Conservation (phyloP, 2,329 filamentous ascomycete species). For the Penicillium sp. region DNA sequence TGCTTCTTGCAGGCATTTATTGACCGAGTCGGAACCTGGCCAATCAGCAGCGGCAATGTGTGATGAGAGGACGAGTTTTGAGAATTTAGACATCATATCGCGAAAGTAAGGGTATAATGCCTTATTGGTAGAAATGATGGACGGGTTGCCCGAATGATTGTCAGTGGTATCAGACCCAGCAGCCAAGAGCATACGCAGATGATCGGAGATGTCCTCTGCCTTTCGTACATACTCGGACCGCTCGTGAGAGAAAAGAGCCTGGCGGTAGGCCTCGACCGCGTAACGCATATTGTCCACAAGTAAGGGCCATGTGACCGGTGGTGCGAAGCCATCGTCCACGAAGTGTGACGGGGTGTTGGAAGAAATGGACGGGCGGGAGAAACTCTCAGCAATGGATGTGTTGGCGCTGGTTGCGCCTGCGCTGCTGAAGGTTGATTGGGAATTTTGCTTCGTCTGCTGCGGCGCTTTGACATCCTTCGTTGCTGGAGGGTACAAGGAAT, state of each 20-base stretch:
- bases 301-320: slow-evolving; percentile 81
- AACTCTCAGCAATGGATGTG: slow-evolving; percentile 55
- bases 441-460: slow-evolving; percentile 19
- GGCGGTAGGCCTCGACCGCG: slow-evolving; percentile 83
- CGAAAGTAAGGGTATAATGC: slow-evolving; percentile 94
- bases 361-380: slow-evolving; percentile 43
- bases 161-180: slow-evolving; percentile 96
- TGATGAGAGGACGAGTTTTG: slow-evolving; percentile 96
- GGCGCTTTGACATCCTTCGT: slow-evolving; percentile 53
- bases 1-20: slow-evolving; percentile 96
- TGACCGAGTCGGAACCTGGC: slow-evolving; percentile 86
- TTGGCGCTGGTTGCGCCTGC: slow-evolving; percentile 52
- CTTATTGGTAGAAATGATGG: slow-evolving; percentile 99
- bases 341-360: slow-evolving; percentile 71
- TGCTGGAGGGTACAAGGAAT: slow-evolving; percentile 75
- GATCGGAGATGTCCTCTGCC: slow-evolving; percentile 98
- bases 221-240: slow-evolving; percentile 87
- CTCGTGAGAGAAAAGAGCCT: slow-evolving; percentile 78
- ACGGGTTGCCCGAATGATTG: slow-evolving; percentile 96
- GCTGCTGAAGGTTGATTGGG: slow-evolving; percentile 31
- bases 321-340: slow-evolving; percentile 80
- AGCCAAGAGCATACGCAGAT: slow-evolving; percentile 86
- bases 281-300: slow-evolving; percentile 90
- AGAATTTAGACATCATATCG: slow-evolving; percentile 99
- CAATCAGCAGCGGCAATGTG: slow-evolving; percentile 97